A percentile compares a stretch with the other conserved stretches of the same genome.
phyloP scores from a whole-genome alignment of 225 moss, liverwort and hornwort species.

The Climacium dendroides region DNA sequence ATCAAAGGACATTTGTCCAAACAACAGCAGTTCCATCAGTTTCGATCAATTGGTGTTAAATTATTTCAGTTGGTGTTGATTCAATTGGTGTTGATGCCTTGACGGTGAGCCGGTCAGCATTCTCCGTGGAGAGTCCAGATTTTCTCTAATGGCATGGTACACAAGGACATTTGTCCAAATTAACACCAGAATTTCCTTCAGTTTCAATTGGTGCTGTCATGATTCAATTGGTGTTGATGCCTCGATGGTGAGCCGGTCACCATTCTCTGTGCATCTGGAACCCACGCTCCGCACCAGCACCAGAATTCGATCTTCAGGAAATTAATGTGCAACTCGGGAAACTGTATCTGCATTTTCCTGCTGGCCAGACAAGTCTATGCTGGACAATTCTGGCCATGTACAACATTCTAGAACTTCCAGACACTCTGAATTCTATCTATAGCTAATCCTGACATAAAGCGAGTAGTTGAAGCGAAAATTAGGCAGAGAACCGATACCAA shows the following conservation, averaged over 20 bases:
- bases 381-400: not conserved
- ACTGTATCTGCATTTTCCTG: not conserved
- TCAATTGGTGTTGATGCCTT: too few species aligned
- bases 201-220: too few species aligned
- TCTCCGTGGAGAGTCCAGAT: too few species aligned
- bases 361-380: not conserved
- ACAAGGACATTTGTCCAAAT: too few species aligned
- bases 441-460: not conserved
- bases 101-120: too few species aligned
- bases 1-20: too few species aligned
- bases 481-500: not conserved
- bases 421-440: not conserved
- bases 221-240: too few species aligned
- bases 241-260: not conserved
- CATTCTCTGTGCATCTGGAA: not conserved
- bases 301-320: not conserved
- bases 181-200: too few species aligned
- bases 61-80: too few species aligned
- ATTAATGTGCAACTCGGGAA: not conserved
- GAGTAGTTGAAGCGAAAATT: not conserved
- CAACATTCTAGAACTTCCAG: not conserved
- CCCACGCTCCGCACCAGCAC: not conserved
- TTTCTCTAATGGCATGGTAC: too few species aligned
- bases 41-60: too few species aligned
- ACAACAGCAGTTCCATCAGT: too few species aligned